phyloP scores from a whole-genome alignment of 2,329 filamentous ascomycete genomes.

The Penicillium sp. region DNA sequence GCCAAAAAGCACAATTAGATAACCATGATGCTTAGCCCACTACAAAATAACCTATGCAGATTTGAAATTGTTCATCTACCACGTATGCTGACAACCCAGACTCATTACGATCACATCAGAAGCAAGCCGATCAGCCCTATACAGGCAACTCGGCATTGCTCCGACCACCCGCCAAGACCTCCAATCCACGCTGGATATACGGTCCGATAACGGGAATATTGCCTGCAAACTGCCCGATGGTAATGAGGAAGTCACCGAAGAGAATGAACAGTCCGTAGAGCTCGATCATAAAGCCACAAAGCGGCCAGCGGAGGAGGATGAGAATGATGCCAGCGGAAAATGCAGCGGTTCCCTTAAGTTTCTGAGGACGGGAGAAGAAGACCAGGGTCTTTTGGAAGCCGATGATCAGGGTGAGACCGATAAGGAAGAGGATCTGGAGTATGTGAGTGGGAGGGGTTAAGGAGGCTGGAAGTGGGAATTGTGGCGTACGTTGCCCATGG shows the following conservation, averaged over 20 bases:
- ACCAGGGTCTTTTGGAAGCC: constrained; percentile 84
- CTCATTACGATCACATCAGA: background rate
- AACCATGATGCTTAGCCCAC: background rate
- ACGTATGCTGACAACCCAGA: background rate
- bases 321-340: constrained; percentile 81
- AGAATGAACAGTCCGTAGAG: constrained; percentile 89
- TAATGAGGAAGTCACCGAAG: constrained; percentile 95
- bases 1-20: background rate
- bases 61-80: background rate
- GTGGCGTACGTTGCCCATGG: constrained; percentile 85
- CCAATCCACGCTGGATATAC: constrained; percentile 74
- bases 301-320: constrained; percentile 86
- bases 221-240: constrained; percentile 82
- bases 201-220: constrained; percentile 84
- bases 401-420: constrained; percentile 94
- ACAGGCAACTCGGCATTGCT: constrained; percentile 69
- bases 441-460: background rate
- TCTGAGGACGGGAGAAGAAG: constrained; percentile 94
- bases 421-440: constrained; percentile 87
- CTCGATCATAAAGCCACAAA: constrained; percentile 88
- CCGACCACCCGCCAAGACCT: constrained; percentile 67
- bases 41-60: background rate
- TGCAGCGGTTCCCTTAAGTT: constrained; percentile 85
- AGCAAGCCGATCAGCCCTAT: constrained; percentile 11
- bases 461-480: constrained; percentile 7